Evolutionary conservation across 1,139 yeast genomes (phyloP), one percentile per base, ranked within the genome.

Genomic region (Saccharomyces hybrid): DNA sequence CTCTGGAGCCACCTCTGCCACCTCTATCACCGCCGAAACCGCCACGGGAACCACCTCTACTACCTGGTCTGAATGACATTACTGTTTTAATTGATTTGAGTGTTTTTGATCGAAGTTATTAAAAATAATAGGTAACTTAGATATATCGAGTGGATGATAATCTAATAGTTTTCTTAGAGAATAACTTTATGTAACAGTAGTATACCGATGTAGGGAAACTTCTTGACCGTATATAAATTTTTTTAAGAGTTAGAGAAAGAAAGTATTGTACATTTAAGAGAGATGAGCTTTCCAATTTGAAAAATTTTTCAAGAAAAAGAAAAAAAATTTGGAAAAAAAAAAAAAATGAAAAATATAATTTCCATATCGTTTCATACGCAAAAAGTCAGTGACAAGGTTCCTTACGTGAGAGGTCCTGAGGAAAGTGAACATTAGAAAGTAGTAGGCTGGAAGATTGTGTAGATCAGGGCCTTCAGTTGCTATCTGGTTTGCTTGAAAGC

Each of bases 1-100:
- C 75, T 32, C 73, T 60, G 57, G 69, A 66, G 55, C 78, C 78
- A 59, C 77, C 74, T 55, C 74, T 74, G 50, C 73, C 68, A 44
- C 67, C 42, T 42, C 63, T 65, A 55, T 62, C 63, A 49, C 64
- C 61, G 34, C 65, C 71, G 44, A 71, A 65, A 49, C 72, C 68
- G 64, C 62, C 70, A 54, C 61, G 64, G 58, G 62, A 50, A 53
- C 76, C 75, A 55, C 78, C 77, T 70, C 78, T 72, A 57, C 78
- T 75, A 63, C 80, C 79, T 66, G 78, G 81, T 74, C 79, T 76
- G 71, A 77, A 77, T 63, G 82, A 83, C 84, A 79, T 78, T 70
- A 55, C 62, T 60, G 47, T 47, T 52, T 50, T 16, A 38, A 12
- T 38, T 38, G 24, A 38, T 38, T 38, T 38, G 24, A 38, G 44